phyloP scores from a whole-genome alignment of 2,329 filamentous ascomycete species.

The Fusarium luffae region DNA sequence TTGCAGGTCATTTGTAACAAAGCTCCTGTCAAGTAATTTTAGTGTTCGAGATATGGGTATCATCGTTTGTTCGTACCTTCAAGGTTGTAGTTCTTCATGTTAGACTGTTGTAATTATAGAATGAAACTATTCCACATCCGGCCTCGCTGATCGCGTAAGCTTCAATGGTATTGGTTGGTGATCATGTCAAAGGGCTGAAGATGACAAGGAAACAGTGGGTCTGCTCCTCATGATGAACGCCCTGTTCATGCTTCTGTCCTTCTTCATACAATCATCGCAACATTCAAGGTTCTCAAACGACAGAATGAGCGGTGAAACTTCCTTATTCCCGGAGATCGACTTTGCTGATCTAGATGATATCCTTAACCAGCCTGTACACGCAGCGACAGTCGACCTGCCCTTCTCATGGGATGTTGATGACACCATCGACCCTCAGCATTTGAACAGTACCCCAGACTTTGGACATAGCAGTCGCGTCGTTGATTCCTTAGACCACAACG shows the following conservation, averaged over 20 bases:
- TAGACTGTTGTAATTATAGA: not conserved
- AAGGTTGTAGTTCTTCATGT: not conserved
- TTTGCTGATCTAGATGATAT: fast-evolving
- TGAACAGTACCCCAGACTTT: not conserved
- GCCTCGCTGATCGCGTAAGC: fast-evolving
- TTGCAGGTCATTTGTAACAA: not conserved
- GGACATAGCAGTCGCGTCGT: no score
- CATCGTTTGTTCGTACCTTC: not conserved
- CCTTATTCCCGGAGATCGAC: not conserved
- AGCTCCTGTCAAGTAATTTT: no score
- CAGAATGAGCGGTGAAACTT: fast-evolving
- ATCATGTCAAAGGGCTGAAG: not conserved
- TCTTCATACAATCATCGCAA: not conserved
- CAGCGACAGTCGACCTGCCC: fast-evolving
- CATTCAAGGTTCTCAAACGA: no score
- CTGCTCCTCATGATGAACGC: not conserved
- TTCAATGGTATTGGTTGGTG: not conserved
- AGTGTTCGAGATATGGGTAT: no score
- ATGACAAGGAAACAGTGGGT: constrained; percentile 29
- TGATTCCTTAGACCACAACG: no score
- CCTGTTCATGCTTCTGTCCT: not conserved
- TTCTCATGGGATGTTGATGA: not conserved
- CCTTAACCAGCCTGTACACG: fast-evolving
- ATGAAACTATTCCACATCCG: not conserved
- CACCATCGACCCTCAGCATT: not conserved